Base-by-base conservation (phyloP, 352 stramenopile genomes). In the Saprolegnia parasitica region DNA sequence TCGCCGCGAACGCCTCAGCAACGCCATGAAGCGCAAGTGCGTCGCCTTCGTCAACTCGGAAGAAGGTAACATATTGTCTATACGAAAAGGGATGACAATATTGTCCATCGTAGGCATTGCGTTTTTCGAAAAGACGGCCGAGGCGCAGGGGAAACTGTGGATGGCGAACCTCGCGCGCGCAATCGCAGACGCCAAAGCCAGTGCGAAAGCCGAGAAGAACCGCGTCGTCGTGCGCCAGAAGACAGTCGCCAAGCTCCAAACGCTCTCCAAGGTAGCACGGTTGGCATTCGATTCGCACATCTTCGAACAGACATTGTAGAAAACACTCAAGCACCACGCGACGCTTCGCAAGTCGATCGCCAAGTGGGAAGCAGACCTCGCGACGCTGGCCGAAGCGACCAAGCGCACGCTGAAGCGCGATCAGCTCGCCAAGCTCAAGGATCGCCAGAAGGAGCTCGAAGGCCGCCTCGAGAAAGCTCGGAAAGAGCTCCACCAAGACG, bases 11-110 rank as follows among this genome's bases (percentile, higher is more conserved):
- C 81, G 81, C 6, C 76, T 90, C 9, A 67, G 70, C 32, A 46
- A 68, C 37, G 86, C 86, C 56, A 88, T 81, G 5, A 81, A 80
- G 39, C 71, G 76, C n/a, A 81, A 86, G 32, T 86, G 81, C 24
- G 50, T 88, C 42, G 77, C 77, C 29, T 90, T 78, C 64, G 84
- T 90, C 57, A 89, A 89, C 42, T 89, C 83, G 4, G 72, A 78
- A 6, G 21, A 45, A 8, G 83, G 63, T 62, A 49, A 9, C 6
- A 15, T 60, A 9, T 26, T 20, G 47, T 18, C 11, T 55, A 29
- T n/a, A 35, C 3, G 4, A 35, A 16, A 42, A 40, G 47, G 50
- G 10, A 35, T 49, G 16, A 67, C 20, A 20, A n/a, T n/a, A n/a
- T n/a, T n/a, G n/a, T n/a, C n/a, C n/a, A n/a, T n/a, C n/a, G n/a